These are phyloP conservation scores for Schwanniomyces yamadae DNA, from an alignment of 805 yeast genomes.

Conservation along the genomic window DNA sequence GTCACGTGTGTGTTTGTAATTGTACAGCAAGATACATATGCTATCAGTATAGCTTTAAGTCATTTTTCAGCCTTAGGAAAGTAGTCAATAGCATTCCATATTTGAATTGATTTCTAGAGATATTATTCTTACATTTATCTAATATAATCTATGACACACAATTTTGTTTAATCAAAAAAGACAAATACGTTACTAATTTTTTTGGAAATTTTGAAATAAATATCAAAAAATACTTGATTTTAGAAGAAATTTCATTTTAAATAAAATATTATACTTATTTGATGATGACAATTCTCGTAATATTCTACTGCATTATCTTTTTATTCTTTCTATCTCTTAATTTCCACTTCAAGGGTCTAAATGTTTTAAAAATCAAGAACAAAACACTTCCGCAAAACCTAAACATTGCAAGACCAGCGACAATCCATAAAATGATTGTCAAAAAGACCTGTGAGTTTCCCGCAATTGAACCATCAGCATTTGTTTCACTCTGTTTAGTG, in stretches of 20 bases:
- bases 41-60: too few relatives aligned
- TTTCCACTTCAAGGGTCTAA: slow-evolving; percentile 43
- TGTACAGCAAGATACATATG: too few relatives aligned
- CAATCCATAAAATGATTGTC: slow-evolving; percentile 87
- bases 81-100: too few relatives aligned
- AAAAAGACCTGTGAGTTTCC: slow-evolving; percentile 64
- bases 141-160: too few relatives aligned
- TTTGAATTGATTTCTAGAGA: too few relatives aligned
- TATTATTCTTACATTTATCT: too few relatives aligned
- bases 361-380: slow-evolving; percentile 46
- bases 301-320: slow-evolving; percentile 1
- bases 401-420: slow-evolving; percentile 84
- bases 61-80: too few relatives aligned
- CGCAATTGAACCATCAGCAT: slow-evolving; percentile 27
- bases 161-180: too few relatives aligned
- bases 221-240: too few relatives aligned
- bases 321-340: slow-evolving; percentile 19
- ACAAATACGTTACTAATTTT: background rate
- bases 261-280: too few relatives aligned
- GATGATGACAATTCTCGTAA: slow-evolving; percentile 2
- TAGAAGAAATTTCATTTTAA: too few relatives aligned
- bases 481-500: slow-evolving; percentile 28
- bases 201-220: background rate
- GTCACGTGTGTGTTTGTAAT: too few relatives aligned
- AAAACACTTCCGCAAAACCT: slow-evolving; percentile 73